Percentiles rank a stretch among this genome's conserved stretches.
phyloP scores from a whole-genome alignment of 129 eudicot genomes.

The Sambucus nigra region DNA sequence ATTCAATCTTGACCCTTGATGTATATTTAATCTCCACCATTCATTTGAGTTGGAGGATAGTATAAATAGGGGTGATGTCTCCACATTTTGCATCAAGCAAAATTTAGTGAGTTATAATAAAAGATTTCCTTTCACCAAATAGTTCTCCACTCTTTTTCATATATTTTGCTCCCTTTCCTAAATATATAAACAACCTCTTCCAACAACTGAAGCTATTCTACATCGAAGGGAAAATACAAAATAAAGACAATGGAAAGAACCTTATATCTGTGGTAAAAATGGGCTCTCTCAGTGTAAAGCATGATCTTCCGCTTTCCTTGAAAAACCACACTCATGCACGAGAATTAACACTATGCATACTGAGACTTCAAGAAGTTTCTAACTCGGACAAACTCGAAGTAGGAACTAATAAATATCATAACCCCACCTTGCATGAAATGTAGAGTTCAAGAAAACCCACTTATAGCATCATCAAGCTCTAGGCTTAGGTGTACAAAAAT shows the following conservation, averaged over 20 bases:
- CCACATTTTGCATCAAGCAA: too few species aligned
- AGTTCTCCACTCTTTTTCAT: too few species aligned
- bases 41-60: too few species aligned
- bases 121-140: too few species aligned
- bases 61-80: too few species aligned
- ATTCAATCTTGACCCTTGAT: too few species aligned
- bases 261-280: conserved; percentile 80
- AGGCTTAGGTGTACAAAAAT: not conserved
- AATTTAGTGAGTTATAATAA: too few species aligned
- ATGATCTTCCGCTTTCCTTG: conserved; percentile 62
- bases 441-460: not conserved
- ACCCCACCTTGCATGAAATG: conserved; percentile 58
- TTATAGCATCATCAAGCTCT: not conserved
- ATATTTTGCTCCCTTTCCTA: too few species aligned
- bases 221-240: too few species aligned
- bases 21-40: too few species aligned
- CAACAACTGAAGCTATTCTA: not conserved
- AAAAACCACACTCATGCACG: conserved; percentile 61
- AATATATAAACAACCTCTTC: too few species aligned
- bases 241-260: conserved; percentile 17
- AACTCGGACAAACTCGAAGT: conserved; percentile 70
- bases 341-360: conserved; percentile 72
- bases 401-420: conserved; percentile 74
- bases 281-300: conserved; percentile 90
- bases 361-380: conserved; percentile 75